These are phyloP conservation scores for Musa beccarii DNA, from an alignment of 176 grass and related monocot genomes.

Conservation along the genomic window DNA sequence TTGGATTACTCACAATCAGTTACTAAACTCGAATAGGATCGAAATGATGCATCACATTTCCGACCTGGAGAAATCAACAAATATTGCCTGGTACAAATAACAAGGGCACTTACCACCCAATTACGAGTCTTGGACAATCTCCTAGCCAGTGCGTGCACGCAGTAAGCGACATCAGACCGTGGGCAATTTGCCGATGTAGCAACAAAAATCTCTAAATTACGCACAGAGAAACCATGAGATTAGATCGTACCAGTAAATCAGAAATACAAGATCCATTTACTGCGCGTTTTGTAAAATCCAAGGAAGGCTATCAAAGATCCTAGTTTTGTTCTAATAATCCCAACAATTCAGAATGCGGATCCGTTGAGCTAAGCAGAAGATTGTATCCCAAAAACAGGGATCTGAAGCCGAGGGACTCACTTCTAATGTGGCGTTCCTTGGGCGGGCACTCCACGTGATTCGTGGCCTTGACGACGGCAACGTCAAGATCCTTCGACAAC, in stretches of 20 bases:
- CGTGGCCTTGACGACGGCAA: slow-evolving; percentile 39
- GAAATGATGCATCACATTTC: not conserved
- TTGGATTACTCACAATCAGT: not conserved
- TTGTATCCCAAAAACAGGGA: not conserved
- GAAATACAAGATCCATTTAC: not conserved
- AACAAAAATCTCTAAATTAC: slow-evolving; percentile 7
- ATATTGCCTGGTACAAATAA: not conserved
- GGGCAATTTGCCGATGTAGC: slow-evolving; percentile 1
- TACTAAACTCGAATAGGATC: not conserved
- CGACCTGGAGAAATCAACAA: not conserved
- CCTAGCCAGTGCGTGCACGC: slow-evolving; percentile 8
- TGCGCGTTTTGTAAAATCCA: no score
- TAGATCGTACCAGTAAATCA: not conserved
- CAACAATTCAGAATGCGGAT: not conserved
- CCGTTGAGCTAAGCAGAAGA: not conserved
- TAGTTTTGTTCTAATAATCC: not conserved
- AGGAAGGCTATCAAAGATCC: no score
- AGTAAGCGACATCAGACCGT: slow-evolving; percentile 16
- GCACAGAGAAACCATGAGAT: not conserved
- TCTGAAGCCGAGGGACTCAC: slow-evolving; percentile 7
- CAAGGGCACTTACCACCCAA: slow-evolving; percentile 8
- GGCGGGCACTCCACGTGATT: slow-evolving; percentile 38
- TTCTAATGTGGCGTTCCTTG: slow-evolving; percentile 33
- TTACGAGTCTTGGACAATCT: slow-evolving; percentile 17
- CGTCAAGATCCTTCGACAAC: slow-evolving; percentile 27